These are phyloP conservation scores for Aspergillus mulundensis DNA, from an alignment of 495 filamentous ascomycete species.

Conservation along the genomic window DNA sequence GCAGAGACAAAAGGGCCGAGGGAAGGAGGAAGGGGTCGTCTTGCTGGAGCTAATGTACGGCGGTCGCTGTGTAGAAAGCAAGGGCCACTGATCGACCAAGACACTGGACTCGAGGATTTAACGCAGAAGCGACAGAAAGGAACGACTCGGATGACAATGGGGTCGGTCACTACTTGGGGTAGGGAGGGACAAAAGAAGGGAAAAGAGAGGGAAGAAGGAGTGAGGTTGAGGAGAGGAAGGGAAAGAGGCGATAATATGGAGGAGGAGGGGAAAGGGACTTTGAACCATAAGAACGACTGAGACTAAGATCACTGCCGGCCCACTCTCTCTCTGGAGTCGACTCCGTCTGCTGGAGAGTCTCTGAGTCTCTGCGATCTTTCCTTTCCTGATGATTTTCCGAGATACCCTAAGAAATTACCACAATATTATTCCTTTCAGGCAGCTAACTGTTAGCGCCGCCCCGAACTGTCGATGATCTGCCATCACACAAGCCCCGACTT, in stretches of 20 bases:
- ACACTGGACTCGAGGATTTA: slow-evolving; percentile 5
- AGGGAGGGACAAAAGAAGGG: slow-evolving; percentile 11
- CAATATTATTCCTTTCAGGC: neutral
- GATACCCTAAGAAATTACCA: neutral
- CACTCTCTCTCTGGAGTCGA: neutral
- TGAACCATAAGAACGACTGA: neutral
- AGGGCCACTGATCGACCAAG: slow-evolving; percentile 24
- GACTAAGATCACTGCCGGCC: neutral
- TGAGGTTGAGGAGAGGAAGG: slow-evolving; percentile 4
- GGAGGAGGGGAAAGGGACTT: neutral
- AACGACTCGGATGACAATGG: neutral
- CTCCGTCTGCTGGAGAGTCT: neutral
- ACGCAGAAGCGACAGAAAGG: neutral
- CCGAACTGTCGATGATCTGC: slow-evolving; percentile 21
- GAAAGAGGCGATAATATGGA: neutral
- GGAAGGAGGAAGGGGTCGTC: slow-evolving; percentile 4
- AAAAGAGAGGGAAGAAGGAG: slow-evolving; percentile 8
- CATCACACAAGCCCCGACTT: slow-evolving; percentile 16
- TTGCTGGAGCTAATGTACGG: slow-evolving; percentile 4
- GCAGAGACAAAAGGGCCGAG: slow-evolving; percentile 11
- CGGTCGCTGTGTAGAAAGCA: slow-evolving; percentile 25
- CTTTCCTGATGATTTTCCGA: neutral
- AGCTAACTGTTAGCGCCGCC: slow-evolving; percentile 3
- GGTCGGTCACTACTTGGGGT: neutral
- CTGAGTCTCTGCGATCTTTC: neutral